Base-by-base conservation (phyloP, 331 rosid species). In the Erythrophleum ivorense region DNA sequence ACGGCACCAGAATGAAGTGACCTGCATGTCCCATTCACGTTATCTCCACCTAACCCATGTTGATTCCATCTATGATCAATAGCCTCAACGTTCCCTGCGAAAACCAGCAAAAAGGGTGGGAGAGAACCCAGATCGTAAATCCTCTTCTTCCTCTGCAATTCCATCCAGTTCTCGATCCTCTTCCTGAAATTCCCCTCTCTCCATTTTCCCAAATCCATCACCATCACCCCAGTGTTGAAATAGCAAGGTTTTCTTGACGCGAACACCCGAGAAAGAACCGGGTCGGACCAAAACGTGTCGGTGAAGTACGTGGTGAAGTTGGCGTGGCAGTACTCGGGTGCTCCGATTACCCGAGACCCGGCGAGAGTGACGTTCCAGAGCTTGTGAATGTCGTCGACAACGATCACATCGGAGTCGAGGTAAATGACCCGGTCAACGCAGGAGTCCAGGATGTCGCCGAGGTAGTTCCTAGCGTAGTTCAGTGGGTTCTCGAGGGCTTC, bases 211-310 rank as follows among this genome's bases (percentile, higher is more conserved):
- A 90, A 48, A 66, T 90, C 91, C 91, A 90, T 90, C 2, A 90
- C 87, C 94, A 90, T 90, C 8, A 90, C 94, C 0, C 95, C 95
- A 2, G 95, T 91, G 86, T 91, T 91, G 86, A 91, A 91, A 46
- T 91, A 91, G 71, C 94, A 91, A 3, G 92, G 91, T 0, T 14
- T 87, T 3, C 86, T 66, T 0, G 92, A 88, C 5, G 82, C 33
- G 21, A 91, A 91, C 3, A 83, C 89, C 88, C 92, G 77, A 38
- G 91, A 71, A 2, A 91, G 82, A 16, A 87, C 65, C 74, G 92
- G 91, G 90, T 91, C 91, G 59, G 91, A 84, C 95, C 95, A 91
- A 89, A 91, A 91, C 9, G 75, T 13, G 9, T 81, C 91, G 11
- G 95, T 91, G 89, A 91, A 91, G 81, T 91, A 91, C 33, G 84